Conservation (phyloP, 352 stramenopile species). For the Plasmopara muralis region DNA sequence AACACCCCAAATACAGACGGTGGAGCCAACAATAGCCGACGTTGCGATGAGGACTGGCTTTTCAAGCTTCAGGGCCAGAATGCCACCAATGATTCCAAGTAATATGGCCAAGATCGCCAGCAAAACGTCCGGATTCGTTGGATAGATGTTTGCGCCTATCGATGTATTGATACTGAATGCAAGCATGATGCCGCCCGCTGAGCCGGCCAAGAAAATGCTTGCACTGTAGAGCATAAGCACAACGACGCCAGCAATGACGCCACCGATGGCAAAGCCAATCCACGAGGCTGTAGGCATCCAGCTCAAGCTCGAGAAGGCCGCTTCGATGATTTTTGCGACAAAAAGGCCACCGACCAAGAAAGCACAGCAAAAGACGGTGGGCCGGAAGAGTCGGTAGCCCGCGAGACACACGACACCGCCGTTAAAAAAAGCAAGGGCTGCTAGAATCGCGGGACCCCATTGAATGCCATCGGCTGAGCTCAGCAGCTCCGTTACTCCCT, state of each 20-base stretch:
- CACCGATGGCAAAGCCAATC: conserved; percentile 43
- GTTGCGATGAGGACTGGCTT: conserved; percentile 47
- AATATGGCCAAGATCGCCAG: conserved; percentile 35
- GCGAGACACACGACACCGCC: conserved; percentile 41
- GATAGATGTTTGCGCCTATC: conserved; percentile 44
- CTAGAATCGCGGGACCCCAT: conserved; percentile 38
- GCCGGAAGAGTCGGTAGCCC: conserved; percentile 54
- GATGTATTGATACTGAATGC: conserved; percentile 45
- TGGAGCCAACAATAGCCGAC: conserved; percentile 51
- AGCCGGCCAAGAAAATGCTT: conserved; percentile 44
- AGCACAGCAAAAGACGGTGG: conserved; percentile 54
- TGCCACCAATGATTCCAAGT: conserved; percentile 31
- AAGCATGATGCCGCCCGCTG: conserved; percentile 42
- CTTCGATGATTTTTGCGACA: conserved; percentile 46
- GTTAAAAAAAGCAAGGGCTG: conserved; percentile 39
- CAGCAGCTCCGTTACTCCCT: conserved; percentile 30
- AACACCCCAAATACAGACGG: conserved; percentile 47
- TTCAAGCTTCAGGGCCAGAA: conserved; percentile 51
- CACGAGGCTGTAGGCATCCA: conserved; percentile 55
- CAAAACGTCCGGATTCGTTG: conserved; percentile 37
- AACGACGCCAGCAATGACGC: conserved; percentile 30
- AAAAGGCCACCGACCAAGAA: conserved; percentile 70
- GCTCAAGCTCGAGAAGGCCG: conserved; percentile 32
- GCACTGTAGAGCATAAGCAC: conserved; percentile 45
- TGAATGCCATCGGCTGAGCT: conserved; percentile 37